Evolutionary conservation across 257 asterid genomes (phyloP), one percentile per base, ranked within the genome.

Genomic region (Gentiana straminea): DNA sequence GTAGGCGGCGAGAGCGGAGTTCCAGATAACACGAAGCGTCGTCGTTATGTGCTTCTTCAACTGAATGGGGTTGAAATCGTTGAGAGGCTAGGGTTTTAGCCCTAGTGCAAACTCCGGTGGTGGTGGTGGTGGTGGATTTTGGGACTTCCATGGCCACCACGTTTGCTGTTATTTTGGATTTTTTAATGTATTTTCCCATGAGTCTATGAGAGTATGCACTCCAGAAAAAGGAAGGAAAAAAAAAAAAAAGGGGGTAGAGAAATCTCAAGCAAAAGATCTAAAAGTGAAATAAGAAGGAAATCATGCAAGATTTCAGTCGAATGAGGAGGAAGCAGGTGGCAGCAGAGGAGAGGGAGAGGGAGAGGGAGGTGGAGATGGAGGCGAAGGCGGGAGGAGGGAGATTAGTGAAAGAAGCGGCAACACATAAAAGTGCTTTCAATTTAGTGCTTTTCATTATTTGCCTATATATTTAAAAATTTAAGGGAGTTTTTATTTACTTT

Each of bases 51-150:
- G 24, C 24, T 24, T 24, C 24, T 24, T 24, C 24, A 24, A 24
- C 24, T 24, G 24, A 24, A 24, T 24, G 24, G 3, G 77, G 51
- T 33, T 75, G 79, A 1, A 69, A 81, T 62, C 84, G 79, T 35
- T 75, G 92, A 8, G 84, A 81, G 3, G 92, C 83, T 64, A 87
- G 82, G 78, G 89, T 79, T 77, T 77, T 82, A 54, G 94, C 81
- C 55, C 89, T 81, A 3, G 94, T 84, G n/a, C 83, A 86, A 3
- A 82, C 94, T 15, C 94, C 96, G 44, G 78, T 76, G 48, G 73
- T 65, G 49, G 70, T 51, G 51, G 77, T 83, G 44, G 78, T 76
- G 48, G 73, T 65, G 49, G 70, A 56, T 51, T 78, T 83, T 0
- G 86, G 68, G 51, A 64, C 73, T 8, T 86, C 94, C 77, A 63